Percentiles rank a stretch among this genome's conserved stretches.
phyloP scores from a whole-genome alignment of 2,329 filamentous ascomycete species.

The Alternaria alternata region DNA sequence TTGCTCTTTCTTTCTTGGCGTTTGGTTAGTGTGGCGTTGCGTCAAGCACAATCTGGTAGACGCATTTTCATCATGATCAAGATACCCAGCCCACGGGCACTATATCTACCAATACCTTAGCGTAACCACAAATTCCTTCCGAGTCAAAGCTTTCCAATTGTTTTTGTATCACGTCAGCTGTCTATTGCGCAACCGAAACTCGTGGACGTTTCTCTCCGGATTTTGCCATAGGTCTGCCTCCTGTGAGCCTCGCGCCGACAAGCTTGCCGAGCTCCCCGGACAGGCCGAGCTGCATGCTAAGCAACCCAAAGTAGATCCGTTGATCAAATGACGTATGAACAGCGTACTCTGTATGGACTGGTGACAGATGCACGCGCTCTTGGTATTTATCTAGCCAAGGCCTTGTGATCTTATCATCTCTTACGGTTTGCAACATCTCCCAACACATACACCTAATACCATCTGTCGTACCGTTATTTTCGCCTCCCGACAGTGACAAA shows the following conservation, averaged over 20 bases:
- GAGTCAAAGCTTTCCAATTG: background rate
- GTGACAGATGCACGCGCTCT: slow-evolving; percentile 39
- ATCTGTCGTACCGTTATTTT: background rate
- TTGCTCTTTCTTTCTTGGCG: slow-evolving; percentile 17
- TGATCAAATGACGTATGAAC: slow-evolving; percentile 40
- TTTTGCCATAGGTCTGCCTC: slow-evolving; percentile 19
- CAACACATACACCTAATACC: background rate
- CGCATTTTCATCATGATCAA: background rate
- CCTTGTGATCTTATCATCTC: slow-evolving; percentile 7
- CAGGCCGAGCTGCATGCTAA: slow-evolving; percentile 30
- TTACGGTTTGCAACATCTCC: slow-evolving; percentile 6
- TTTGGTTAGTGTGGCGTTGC: slow-evolving; percentile 5
- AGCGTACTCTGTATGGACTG: slow-evolving; percentile 14
- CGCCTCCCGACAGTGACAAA: background rate
- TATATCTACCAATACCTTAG: background rate
- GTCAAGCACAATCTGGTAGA: background rate
- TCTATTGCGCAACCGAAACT: slow-evolving; percentile 1
- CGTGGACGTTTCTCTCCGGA: slow-evolving; percentile 7
- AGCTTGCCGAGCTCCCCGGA: slow-evolving; percentile 37
- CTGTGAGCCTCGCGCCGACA: slow-evolving; percentile 24
- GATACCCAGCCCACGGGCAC: background rate
- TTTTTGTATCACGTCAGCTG: slow-evolving; percentile 5
- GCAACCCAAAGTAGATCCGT: slow-evolving; percentile 21
- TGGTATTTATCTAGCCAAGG: slow-evolving; percentile 27
- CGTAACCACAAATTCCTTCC: background rate